Percentiles rank a stretch among this genome's conserved stretches.
phyloP scores from a whole-genome alignment of 2,329 filamentous ascomycete species.

The Epicoccum nigrum region DNA sequence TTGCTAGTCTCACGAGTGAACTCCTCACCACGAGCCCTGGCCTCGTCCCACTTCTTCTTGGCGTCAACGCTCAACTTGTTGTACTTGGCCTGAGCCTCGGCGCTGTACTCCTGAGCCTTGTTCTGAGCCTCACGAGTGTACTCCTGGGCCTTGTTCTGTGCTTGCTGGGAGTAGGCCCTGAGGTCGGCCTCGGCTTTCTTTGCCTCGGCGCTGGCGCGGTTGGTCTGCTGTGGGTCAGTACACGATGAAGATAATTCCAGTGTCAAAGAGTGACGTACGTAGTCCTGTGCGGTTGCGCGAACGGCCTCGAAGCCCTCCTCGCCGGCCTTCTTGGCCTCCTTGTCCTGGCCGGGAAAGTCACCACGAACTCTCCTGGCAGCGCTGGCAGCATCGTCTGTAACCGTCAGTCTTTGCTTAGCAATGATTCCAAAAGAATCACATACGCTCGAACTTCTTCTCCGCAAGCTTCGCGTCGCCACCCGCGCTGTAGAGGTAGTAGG shows the following conservation, averaged over 20 bases:
- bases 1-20: conserved; percentile 50
- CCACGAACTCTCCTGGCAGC: conserved; percentile 70
- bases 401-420: conserved; percentile 16
- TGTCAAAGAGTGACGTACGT: conserved; percentile 30
- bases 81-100: conserved; percentile 62
- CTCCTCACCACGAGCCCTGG: conserved; percentile 63
- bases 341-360: conserved; percentile 67
- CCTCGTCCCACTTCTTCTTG: conserved; percentile 66
- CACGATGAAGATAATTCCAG: not conserved
- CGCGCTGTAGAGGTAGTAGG: conserved; percentile 89
- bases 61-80: conserved; percentile 59
- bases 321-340: conserved; percentile 68
- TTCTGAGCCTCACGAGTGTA: conserved; percentile 13
- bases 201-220: conserved; percentile 56
- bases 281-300: conserved; percentile 53
- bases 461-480: conserved; percentile 82
- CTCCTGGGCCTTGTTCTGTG: conserved; percentile 67
- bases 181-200: conserved; percentile 65
- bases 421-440: conserved; percentile 37
- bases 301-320: conserved; percentile 56
- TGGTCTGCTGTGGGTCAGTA: conserved; percentile 40
- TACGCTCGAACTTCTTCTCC: conserved; percentile 87
- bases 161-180: conserved; percentile 57
- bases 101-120: conserved; percentile 16
- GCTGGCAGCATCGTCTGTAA: conserved; percentile 75